These are phyloP conservation scores for Leccinum arenicola DNA, from an alignment of 768 basidiomycete genomes.

Conservation along the genomic window DNA sequence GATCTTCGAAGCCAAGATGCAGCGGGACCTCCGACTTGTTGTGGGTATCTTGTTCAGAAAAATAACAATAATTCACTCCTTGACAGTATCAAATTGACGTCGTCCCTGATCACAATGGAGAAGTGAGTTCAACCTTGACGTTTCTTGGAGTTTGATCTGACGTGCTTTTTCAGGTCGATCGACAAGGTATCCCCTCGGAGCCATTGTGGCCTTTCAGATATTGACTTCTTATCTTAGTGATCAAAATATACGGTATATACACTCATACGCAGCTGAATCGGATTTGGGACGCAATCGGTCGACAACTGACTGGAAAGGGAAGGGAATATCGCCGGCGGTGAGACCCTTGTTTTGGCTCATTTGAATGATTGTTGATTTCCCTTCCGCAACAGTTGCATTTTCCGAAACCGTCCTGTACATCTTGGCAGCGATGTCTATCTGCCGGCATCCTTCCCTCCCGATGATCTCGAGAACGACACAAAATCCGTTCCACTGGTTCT, in stretches of 20 bases:
- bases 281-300: slow-evolving; percentile 45
- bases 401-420: slow-evolving; percentile 35
- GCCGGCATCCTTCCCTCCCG: slow-evolving; percentile 51
- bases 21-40: no score
- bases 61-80: no score
- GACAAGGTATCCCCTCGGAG: not conserved
- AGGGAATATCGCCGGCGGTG: slow-evolving; percentile 55
- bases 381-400: slow-evolving; percentile 40
- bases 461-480: slow-evolving; percentile 20
- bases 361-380: not conserved
- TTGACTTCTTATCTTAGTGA: slow-evolving; percentile 27
- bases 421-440: slow-evolving; percentile 41
- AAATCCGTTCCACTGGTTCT: slow-evolving; percentile 29
- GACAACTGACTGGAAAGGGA: slow-evolving; percentile 41
- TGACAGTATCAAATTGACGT: no score
- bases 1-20: no score
- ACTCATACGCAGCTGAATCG: slow-evolving; percentile 47
- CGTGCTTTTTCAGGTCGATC: no score
- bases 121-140: no score
- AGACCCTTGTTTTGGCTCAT: not conserved
- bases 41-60: no score
- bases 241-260: slow-evolving; percentile 50
- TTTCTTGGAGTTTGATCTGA: no score
- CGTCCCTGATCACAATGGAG: no score
- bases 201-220: not conserved